Evolutionary conservation across 1,139 yeast species (phyloP).

Genomic region (Arxiozyma telluris): DNA sequence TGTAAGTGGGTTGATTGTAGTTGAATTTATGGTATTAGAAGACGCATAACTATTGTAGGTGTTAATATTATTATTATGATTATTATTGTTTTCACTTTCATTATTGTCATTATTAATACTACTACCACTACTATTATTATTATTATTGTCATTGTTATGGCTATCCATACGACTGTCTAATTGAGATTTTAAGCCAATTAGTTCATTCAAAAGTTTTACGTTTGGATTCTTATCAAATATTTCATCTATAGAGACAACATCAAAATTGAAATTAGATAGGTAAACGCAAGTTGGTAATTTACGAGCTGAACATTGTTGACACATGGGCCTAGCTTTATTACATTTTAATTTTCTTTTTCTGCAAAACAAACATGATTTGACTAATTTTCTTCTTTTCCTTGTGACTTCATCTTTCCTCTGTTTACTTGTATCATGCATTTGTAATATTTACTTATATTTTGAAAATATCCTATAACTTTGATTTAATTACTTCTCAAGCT

Average conservation of each 20-base stretch:
- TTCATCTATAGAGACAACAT: conserved; percentile 15
- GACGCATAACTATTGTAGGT: not conserved
- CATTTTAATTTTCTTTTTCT: conserved; percentile 28
- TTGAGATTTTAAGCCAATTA: conserved; percentile 15
- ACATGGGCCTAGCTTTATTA: conserved; percentile 23
- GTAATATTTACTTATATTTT: not conserved
- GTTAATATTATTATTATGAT: not conserved
- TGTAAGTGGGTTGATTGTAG: not conserved
- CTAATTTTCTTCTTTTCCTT: conserved; percentile 17
- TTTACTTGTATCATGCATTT: not conserved
- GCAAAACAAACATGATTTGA: conserved; percentile 27
- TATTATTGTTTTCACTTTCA: not conserved
- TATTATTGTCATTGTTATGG: not conserved
- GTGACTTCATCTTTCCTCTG: not conserved
- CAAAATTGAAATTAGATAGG: conserved; percentile 16
- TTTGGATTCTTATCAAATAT: conserved; percentile 20
- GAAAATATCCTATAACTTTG: not conserved
- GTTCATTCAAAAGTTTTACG: conserved; percentile 15
- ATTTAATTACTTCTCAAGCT: too few species aligned
- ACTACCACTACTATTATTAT: not conserved
- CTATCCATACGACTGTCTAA: not conserved
- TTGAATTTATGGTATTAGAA: not conserved
- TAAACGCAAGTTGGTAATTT: conserved; percentile 23
- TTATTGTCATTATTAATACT: not conserved
- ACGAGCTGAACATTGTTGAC: conserved; percentile 20